phyloP scores from a whole-genome alignment of 2,329 filamentous ascomycete species.

The Claviceps sp. region DNA sequence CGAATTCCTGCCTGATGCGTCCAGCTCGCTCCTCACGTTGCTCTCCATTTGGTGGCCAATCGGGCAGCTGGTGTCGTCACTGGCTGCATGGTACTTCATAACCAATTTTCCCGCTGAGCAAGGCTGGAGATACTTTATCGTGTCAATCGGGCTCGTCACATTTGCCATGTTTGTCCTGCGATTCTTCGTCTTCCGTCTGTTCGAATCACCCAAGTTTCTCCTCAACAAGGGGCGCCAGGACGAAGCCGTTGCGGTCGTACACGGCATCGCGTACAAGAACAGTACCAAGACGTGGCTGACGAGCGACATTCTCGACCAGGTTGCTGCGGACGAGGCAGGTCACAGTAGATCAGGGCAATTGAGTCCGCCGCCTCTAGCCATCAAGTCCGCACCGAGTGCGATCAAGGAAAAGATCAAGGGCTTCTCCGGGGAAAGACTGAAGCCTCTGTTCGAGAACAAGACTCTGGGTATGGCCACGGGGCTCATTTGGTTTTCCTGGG shows the following conservation, averaged over 20 bases:
- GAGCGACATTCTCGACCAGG: constrained; percentile 48
- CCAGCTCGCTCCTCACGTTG: constrained; percentile 60
- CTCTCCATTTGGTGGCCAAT: constrained; percentile 83
- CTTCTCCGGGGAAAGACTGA: constrained; percentile 55
- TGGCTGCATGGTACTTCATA: constrained; percentile 66
- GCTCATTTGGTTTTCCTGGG: constrained; percentile 68
- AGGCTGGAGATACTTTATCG: constrained; percentile 65
- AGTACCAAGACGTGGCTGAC: constrained; percentile 61
- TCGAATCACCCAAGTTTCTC: constrained; percentile 76
- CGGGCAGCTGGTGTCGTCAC: constrained; percentile 59
- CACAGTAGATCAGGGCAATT: constrained; percentile 16
- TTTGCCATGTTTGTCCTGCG: constrained; percentile 66
- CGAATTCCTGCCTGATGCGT: constrained; percentile 66
- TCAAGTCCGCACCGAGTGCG: constrained; percentile 21
- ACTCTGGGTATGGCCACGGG: constrained; percentile 37
- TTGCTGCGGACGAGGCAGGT: constrained; percentile 28
- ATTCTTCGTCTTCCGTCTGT: constrained; percentile 68
- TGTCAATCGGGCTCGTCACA: constrained; percentile 58
- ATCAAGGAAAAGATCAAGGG: constrained; percentile 46
- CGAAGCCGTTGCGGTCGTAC: constrained; percentile 68
- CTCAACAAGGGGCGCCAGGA: constrained; percentile 62
- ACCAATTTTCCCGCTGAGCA: constrained; percentile 52
- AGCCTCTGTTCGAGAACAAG: constrained; percentile 47
- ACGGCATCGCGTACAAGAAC: constrained; percentile 65
- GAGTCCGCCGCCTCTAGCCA: constrained; percentile 5